Conservation (phyloP, 495 filamentous ascomycete species). For the Niebla homalea region DNA sequence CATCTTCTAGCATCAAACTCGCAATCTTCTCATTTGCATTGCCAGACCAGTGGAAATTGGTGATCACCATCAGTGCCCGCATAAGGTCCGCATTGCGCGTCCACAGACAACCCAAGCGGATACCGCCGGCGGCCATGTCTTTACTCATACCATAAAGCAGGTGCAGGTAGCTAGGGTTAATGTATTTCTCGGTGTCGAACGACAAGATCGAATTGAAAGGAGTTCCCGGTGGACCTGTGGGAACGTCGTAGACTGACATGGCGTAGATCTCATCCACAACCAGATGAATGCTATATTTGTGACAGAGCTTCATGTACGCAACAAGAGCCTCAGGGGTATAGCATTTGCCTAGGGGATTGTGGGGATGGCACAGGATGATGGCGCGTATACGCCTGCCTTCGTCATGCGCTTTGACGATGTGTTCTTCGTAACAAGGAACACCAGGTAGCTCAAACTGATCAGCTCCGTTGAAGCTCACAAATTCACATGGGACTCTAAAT, state of each 20-base stretch:
- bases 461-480: conserved; percentile 29
- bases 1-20: conserved; percentile 33
- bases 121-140: conserved; percentile 44
- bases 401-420: conserved; percentile 19
- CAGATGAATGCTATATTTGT: conserved; percentile 41
- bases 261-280: conserved; percentile 55
- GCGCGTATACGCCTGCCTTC: conserved; percentile 30
- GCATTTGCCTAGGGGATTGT: conserved; percentile 48
- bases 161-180: conserved; percentile 40
- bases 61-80: conserved; percentile 24
- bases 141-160: conserved; percentile 49
- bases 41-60: conserved; percentile 34
- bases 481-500: conserved; percentile 24
- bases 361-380: conserved; percentile 45
- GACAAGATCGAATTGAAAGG: conserved; percentile 41
- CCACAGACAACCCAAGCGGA: conserved; percentile 41
- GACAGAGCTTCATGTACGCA: conserved; percentile 38
- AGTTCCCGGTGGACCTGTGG: conserved; percentile 16
- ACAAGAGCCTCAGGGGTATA: conserved; percentile 36
- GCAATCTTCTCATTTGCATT: conserved; percentile 32
- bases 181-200: conserved; percentile 32
- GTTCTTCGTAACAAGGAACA: conserved; percentile 30
- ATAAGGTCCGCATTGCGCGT: conserved; percentile 32
- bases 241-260: conserved; percentile 35
- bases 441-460: conserved; percentile 33